A percentile compares a stretch with the other conserved stretches of the same genome.
Conservation (phyloP, 176 grass and related monocot genomes). For the Dactylis glomerata region DNA sequence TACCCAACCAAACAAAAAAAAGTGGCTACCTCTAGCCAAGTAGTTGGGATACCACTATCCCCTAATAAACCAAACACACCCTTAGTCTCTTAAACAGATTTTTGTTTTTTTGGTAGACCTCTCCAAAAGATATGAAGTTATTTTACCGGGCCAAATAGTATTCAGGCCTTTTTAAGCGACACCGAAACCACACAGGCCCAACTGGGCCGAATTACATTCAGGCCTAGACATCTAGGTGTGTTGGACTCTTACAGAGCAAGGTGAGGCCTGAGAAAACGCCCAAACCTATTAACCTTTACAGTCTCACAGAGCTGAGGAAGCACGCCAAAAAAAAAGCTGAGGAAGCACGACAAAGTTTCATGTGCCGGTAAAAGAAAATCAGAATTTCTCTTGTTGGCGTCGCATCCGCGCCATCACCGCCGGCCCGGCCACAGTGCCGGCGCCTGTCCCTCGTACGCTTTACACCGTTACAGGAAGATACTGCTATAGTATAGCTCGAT, state of each 20-base stretch:
- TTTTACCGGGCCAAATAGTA: neutral
- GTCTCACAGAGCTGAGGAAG: too few species aligned
- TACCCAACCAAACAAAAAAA: too few species aligned
- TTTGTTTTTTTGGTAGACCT: too few species aligned
- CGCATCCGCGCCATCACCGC: neutral
- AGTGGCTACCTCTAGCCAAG: too few species aligned
- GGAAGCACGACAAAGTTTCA: too few species aligned
- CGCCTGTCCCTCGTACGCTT: neutral
- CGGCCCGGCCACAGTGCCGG: neutral
- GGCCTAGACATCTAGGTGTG: neutral
- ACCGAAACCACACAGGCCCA: neutral
- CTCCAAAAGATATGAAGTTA: neutral
- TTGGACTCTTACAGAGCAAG: neutral
- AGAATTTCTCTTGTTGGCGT: neutral
- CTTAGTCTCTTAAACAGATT: too few species aligned
- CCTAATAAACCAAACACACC: too few species aligned
- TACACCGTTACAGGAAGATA: neutral
- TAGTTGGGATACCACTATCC: too few species aligned
- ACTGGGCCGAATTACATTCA: neutral
- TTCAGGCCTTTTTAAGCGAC: neutral
- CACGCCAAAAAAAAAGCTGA: too few species aligned
- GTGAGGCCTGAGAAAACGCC: too few species aligned
- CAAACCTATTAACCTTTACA: too few species aligned
- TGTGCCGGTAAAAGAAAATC: too few species aligned
- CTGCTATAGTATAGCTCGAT: neutral